These are phyloP conservation scores for Trypanosoma mega DNA, from an alignment of 208 protist species.

Conservation along the genomic window DNA sequence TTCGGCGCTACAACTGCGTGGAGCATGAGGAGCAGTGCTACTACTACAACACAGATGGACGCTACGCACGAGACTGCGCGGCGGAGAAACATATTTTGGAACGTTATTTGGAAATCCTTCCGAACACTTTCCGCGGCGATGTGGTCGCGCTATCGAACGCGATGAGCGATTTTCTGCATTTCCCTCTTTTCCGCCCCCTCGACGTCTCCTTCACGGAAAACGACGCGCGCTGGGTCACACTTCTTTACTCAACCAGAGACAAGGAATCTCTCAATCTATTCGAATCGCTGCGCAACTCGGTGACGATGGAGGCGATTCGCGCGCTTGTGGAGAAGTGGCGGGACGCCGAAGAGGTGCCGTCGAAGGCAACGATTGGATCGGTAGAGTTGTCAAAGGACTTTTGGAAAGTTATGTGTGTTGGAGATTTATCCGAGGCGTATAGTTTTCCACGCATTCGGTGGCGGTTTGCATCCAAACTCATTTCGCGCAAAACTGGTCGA, in stretches of 20 bases:
- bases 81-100: slow-evolving; percentile 81
- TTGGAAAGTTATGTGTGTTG: slow-evolving; percentile 59
- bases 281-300: slow-evolving; percentile 35
- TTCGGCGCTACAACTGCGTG: slow-evolving; percentile 72
- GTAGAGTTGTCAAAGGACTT: slow-evolving; percentile 46
- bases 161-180: slow-evolving; percentile 56
- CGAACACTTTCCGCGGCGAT: slow-evolving; percentile 11
- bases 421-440: slow-evolving; percentile 61
- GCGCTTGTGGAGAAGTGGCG: slow-evolving; percentile 42
- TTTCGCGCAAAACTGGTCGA: slow-evolving; percentile 8
- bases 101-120: slow-evolving; percentile 48
- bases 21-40: slow-evolving; percentile 94
- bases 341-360: slow-evolving; percentile 35
- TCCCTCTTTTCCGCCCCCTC: slow-evolving; percentile 71
- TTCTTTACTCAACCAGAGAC: slow-evolving; percentile 60
- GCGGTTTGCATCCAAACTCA: slow-evolving; percentile 18
- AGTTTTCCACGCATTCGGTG: slow-evolving; percentile 56
- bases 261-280: slow-evolving; percentile 33
- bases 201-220: slow-evolving; percentile 62
- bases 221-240: slow-evolving; percentile 59
- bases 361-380: slow-evolving; percentile 31
- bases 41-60: slow-evolving; percentile 88
- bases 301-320: slow-evolving; percentile 44
- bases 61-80: slow-evolving; percentile 82
- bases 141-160: slow-evolving; percentile 41